phyloP scores from a whole-genome alignment of 2,329 filamentous ascomycete genomes.

The Fusarium sp. region DNA sequence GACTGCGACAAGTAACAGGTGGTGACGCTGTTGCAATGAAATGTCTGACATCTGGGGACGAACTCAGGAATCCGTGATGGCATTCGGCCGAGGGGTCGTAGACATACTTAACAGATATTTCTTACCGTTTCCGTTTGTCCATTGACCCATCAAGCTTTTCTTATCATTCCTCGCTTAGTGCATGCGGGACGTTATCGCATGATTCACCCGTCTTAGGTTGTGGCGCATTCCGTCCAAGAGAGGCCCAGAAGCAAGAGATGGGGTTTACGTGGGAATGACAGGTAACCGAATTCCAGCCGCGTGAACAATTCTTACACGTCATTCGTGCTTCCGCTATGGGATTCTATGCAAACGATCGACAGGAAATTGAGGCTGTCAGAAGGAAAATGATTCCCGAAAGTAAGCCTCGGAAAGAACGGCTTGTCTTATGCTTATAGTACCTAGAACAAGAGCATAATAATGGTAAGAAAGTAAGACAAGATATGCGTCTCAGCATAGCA shows the following conservation, averaged over 20 bases:
- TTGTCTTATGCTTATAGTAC: too few relatives aligned
- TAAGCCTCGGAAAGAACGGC: too few relatives aligned
- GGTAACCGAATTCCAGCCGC: not conserved
- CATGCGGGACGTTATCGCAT: not conserved
- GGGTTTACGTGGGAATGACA: not conserved
- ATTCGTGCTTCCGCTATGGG: too few relatives aligned
- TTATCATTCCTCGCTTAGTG: conserved; percentile 1
- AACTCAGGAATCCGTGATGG: not conserved
- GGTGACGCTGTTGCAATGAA: not conserved
- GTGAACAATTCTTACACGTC: too few relatives aligned
- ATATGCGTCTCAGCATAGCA: too few relatives aligned
- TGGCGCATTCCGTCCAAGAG: conserved; percentile 12
- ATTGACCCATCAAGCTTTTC: not conserved
- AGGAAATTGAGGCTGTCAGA: too few relatives aligned
- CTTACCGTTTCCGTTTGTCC: not conserved
- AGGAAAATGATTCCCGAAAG: too few relatives aligned
- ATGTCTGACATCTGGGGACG: not conserved
- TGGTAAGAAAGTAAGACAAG: too few relatives aligned
- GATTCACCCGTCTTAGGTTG: conserved; percentile 14
- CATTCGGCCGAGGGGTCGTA: not conserved
- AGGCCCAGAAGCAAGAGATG: not conserved
- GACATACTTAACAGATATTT: not conserved
- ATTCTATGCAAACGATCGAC: too few relatives aligned
- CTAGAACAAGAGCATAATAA: too few relatives aligned
- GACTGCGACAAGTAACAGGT: not conserved